These are phyloP conservation scores for Fagus sylvatica DNA, from an alignment of 306 rosid genomes.

Conservation along the genomic window DNA sequence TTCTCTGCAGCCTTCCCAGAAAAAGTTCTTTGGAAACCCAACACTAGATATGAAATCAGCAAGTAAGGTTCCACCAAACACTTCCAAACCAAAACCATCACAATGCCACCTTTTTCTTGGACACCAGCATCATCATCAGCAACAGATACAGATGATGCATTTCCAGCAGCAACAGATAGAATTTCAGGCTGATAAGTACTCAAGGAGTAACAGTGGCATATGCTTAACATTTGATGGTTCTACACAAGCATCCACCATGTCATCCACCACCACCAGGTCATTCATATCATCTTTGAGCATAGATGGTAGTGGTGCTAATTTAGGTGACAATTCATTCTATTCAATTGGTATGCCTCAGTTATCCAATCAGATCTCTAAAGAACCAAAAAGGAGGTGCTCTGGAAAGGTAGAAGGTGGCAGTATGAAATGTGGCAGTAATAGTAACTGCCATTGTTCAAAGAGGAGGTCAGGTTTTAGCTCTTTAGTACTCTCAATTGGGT, in stretches of 20 bases:
- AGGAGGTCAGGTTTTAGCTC: no score
- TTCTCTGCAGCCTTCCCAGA: neutral
- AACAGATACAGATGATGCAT: conserved; percentile 54
- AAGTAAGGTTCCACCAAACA: conserved; percentile 60
- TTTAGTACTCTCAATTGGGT: no score
- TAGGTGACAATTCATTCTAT: conserved; percentile 76
- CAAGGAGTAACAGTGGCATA: conserved; percentile 68
- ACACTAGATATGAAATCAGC: conserved; percentile 46
- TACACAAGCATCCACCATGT: conserved; percentile 79
- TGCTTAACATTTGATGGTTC: conserved; percentile 83
- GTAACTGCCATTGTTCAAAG: no score
- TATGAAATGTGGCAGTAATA: no score
- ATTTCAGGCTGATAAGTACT: conserved; percentile 69
- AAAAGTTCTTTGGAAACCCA: neutral
- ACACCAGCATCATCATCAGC: conserved; percentile 47
- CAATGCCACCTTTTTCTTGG: conserved; percentile 56
- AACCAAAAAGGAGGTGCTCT: no score
- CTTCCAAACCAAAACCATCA: conserved; percentile 49
- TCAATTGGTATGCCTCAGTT: conserved; percentile 26
- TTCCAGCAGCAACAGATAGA: conserved; percentile 66
- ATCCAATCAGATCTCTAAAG: no score
- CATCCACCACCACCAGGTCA: conserved; percentile 66
- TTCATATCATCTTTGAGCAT: conserved; percentile 93
- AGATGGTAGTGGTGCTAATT: conserved; percentile 83
- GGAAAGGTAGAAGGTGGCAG: no score